Conservation (phyloP, 1,139 yeast genomes). For the Zygoascus meyerae region DNA sequence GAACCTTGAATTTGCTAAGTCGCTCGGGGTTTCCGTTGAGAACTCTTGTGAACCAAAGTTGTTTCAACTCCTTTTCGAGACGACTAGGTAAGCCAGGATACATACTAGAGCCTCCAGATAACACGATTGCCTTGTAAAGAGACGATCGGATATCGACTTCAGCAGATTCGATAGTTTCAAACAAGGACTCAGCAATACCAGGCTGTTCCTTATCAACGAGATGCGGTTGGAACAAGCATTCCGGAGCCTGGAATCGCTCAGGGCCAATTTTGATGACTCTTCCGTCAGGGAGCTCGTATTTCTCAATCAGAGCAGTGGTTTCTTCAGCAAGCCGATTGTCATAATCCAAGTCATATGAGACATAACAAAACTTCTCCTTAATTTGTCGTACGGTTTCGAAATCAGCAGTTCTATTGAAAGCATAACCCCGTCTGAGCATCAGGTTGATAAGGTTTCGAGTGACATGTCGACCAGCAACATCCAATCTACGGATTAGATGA, state of each 20-base stretch:
- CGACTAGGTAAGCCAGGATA: constrained; percentile 97
- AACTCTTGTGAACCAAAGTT: constrained; percentile 87
- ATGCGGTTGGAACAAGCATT: constrained; percentile 94
- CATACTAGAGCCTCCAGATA: constrained; percentile 98
- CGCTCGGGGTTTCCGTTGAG: constrained; percentile 83
- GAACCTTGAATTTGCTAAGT: constrained; percentile 85
- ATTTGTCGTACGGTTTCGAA: constrained; percentile 97
- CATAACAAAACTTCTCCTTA: constrained; percentile 92
- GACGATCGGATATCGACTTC: constrained; percentile 90
- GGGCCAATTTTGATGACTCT: constrained; percentile 90
- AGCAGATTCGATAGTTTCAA: constrained; percentile 89
- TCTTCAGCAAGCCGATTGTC: constrained; percentile 86
- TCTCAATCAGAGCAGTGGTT: constrained; percentile 88
- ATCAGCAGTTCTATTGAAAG: constrained; percentile 97
- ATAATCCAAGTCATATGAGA: constrained; percentile 85
- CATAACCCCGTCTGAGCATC: constrained; percentile 91
- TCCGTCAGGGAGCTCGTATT: constrained; percentile 94
- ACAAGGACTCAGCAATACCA: constrained; percentile 88
- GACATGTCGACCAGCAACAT: constrained; percentile 97
- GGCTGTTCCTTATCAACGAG: constrained; percentile 97
- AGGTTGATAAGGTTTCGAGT: constrained; percentile 89
- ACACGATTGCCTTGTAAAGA: constrained; percentile 83
- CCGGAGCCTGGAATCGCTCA: constrained; percentile 97
- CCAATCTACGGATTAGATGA: constrained; percentile 86
- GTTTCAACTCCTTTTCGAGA: constrained; percentile 91